Conservation (phyloP, 1,139 yeast species). For the Kluyveromyces marxianus region DNA sequence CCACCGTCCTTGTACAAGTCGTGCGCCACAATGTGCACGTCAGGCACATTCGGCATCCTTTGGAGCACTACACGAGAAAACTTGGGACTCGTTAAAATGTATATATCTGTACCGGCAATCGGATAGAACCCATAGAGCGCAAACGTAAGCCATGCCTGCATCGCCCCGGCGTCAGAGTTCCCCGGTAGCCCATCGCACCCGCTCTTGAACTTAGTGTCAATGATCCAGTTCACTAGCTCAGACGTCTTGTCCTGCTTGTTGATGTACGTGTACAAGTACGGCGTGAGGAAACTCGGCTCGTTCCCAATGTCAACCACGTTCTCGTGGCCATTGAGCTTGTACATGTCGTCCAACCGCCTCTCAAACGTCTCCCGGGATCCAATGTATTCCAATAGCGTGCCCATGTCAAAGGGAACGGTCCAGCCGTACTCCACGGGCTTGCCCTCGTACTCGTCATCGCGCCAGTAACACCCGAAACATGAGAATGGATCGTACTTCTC, state of each 20-base stretch:
- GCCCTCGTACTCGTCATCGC: constrained; percentile 30
- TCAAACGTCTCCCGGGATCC: constrained; percentile 31
- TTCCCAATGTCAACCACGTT: constrained; percentile 33
- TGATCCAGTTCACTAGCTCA: constrained; percentile 32
- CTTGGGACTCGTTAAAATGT: constrained; percentile 34
- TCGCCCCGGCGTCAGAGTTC: constrained; percentile 38
- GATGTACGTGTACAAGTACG: constrained; percentile 32
- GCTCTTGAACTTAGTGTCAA: constrained; percentile 29
- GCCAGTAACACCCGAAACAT: constrained; percentile 34
- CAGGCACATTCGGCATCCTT: constrained; percentile 27
- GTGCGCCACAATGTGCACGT: constrained; percentile 28
- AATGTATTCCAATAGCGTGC: constrained; percentile 27
- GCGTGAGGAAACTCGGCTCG: constrained; percentile 35
- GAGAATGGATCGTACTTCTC: constrained; percentile 28
- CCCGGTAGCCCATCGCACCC: constrained; percentile 34
- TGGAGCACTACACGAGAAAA: constrained; percentile 25
- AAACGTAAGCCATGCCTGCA: constrained; percentile 37
- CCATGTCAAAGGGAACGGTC: constrained; percentile 34
- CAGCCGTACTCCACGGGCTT: constrained; percentile 33
- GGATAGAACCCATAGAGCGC: constrained; percentile 35
- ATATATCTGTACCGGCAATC: constrained; percentile 35
- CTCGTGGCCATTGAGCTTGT: constrained; percentile 27
- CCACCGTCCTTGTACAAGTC: constrained; percentile 22
- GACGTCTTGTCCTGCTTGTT: constrained; percentile 31
- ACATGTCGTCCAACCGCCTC: constrained; percentile 35